phyloP scores from a whole-genome alignment of 1,284 basidiomycete species.

The Ganoderma lucidum region DNA sequence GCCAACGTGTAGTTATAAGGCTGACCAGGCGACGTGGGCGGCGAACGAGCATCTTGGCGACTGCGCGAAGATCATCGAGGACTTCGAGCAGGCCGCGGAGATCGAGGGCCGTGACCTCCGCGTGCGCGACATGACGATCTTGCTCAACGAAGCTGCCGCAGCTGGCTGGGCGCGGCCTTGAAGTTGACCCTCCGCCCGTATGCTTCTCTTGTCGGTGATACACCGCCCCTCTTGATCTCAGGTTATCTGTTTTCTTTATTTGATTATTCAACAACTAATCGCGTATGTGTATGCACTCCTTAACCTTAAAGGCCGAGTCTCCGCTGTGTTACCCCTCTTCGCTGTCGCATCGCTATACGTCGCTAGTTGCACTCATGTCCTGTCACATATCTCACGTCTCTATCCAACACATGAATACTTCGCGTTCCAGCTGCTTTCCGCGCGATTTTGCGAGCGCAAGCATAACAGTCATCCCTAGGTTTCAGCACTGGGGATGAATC shows the following conservation, averaged over 20 bases:
- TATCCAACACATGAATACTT: neutral
- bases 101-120: conserved; percentile 27
- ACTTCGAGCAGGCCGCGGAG: conserved; percentile 30
- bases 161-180: conserved; percentile 18
- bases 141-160: conserved; percentile 29
- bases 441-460: neutral
- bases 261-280: neutral
- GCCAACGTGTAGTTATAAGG: conserved; percentile 22
- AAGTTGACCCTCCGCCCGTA: too few species aligned
- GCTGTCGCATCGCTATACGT: conserved; percentile 9
- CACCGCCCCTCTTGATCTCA: neutral
- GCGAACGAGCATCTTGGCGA: conserved; percentile 27
- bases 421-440: neutral
- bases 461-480: neutral
- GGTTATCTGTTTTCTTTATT: neutral
- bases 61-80: conserved; percentile 28
- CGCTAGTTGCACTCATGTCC: neutral
- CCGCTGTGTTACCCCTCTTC: neutral
- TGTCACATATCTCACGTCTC: neutral
- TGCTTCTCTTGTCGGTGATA: neutral
- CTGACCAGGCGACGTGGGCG: conserved; percentile 28
- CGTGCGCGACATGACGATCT: conserved; percentile 15
- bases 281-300: conserved; percentile 2
- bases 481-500: neutral
- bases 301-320: neutral